Base-by-base conservation (phyloP, 345 rosid species). In the Eucalyptus albens region DNA sequence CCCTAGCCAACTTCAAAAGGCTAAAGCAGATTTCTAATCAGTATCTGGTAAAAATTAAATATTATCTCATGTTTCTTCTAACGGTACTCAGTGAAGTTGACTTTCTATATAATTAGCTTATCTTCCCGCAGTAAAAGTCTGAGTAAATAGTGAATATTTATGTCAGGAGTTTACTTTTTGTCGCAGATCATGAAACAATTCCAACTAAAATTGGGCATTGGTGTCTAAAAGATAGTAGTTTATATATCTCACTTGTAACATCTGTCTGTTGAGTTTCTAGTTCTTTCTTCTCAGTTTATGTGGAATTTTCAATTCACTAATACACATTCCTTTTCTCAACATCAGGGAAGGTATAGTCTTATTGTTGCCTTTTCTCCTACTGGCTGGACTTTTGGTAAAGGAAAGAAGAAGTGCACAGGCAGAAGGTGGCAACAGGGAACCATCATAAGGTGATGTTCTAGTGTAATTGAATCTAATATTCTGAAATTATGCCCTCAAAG, bases 391-490 rank as follows among this genome's bases (percentile, higher is more conserved):
- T 94, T 95, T 87, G 96, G 98, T n/a, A 97, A 95, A 90, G 94
- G 96, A 37, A 97, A 96, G 93, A 96, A 96, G 95, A 97, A 95
- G 91, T 92, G 96, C 50, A 95, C 97, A 4, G 98, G 99, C 56
- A 96, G 97, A 93, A 94, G 97, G 90, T 95, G 94, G 94, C 98
- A 97, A 92, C 99, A 96, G 93, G 99, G 98, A 89, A 97, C 99
- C 88, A 93, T 97, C 87, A 97, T 97, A 91, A 95, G 98, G 99
- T 97, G 91, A 91, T 77, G 22, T 89, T 72, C 45, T 21, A 37
- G 45, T 72, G 82, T 19, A 37, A 72, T 19, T 72, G 82, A 72
- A 72, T 72, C 45, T 11, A 37, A 77, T 22, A 37, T 37, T 77
- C 45, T 37, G 47, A 77, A 77, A 77, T 77, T 37, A 77, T 37